Evolutionary conservation across 2,329 filamentous ascomycete genomes (phyloP).

Genomic region (Botrytis sinoallii): DNA sequence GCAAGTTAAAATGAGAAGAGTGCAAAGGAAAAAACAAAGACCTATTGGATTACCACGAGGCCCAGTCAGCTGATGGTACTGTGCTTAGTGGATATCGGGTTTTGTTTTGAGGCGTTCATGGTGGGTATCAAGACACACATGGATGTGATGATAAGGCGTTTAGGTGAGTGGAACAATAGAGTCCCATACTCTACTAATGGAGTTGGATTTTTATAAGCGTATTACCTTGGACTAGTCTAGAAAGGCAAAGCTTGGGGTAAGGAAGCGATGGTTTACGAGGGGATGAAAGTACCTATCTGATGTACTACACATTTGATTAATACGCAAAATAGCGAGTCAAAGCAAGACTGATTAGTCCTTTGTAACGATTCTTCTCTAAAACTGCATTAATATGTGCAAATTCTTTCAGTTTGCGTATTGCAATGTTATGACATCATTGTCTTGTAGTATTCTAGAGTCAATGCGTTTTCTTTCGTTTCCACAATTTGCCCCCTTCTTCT

Average conservation of each 20-base stretch:
- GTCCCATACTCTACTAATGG: not conserved
- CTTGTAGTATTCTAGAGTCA: not conserved
- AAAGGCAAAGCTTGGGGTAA: not conserved
- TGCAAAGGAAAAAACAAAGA: slow-evolving; percentile 43
- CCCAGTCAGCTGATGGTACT: not conserved
- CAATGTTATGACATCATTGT: not conserved
- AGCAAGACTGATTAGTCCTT: not conserved
- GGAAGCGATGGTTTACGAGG: not conserved
- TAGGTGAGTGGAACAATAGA: not conserved
- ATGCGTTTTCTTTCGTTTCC: not conserved
- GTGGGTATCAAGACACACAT: not conserved
- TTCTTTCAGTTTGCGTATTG: not conserved
- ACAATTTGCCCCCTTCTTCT: not conserved
- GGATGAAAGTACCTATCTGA: not conserved
- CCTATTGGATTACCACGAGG: slow-evolving; percentile 24
- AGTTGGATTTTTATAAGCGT: slow-evolving; percentile 1
- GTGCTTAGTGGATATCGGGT: not conserved
- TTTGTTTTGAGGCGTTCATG: not conserved
- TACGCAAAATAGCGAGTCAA: not conserved
- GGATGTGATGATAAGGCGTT: slow-evolving; percentile 1
- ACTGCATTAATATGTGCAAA: not conserved
- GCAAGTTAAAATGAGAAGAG: slow-evolving; percentile 44
- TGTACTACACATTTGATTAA: not conserved
- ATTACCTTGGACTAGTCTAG: not conserved
- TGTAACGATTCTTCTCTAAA: not conserved